These are phyloP conservation scores for Parachlorella kessleri DNA, from an alignment of 139 green algal species.

Conservation along the genomic window DNA sequence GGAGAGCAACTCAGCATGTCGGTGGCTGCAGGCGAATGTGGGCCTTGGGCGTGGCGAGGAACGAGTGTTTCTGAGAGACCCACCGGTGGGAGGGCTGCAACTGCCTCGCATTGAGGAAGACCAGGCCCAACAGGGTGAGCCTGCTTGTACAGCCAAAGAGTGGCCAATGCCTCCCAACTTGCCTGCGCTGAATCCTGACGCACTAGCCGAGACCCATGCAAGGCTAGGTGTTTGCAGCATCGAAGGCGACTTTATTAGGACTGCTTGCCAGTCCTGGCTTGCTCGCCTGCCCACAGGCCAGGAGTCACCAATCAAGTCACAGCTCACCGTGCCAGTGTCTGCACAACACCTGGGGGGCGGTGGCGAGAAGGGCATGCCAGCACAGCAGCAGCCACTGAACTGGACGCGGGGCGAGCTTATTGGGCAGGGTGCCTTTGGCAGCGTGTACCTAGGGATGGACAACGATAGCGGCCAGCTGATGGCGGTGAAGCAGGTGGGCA, in stretches of 20 bases:
- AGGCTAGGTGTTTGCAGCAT: too few relatives aligned
- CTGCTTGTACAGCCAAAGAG: too few relatives aligned
- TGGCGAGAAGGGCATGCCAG: background rate
- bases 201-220: too few relatives aligned
- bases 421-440: constrained; percentile 90
- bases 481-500: constrained; percentile 92
- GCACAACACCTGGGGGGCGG: background rate
- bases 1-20: too few relatives aligned
- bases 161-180: too few relatives aligned
- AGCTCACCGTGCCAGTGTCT: background rate
- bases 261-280: too few relatives aligned
- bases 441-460: constrained; percentile 90
- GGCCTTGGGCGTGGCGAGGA: constrained; percentile 20
- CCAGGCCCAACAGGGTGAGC: constrained; percentile 19
- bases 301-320: background rate
- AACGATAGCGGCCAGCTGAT: constrained; percentile 92
- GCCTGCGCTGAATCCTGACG: too few relatives aligned
- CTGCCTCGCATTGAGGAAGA: constrained; percentile 39
- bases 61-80: constrained; percentile 18
- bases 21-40: constrained; percentile 26
- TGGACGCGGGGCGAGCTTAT: constrained; percentile 92
- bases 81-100: constrained; percentile 2
- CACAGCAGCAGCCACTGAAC: constrained; percentile 40
- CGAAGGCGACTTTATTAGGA: too few relatives aligned
- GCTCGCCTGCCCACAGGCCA: background rate